Evolutionary conservation across 177 flowering plant species (phyloP).

Genomic region (Vitis hybrid): DNA sequence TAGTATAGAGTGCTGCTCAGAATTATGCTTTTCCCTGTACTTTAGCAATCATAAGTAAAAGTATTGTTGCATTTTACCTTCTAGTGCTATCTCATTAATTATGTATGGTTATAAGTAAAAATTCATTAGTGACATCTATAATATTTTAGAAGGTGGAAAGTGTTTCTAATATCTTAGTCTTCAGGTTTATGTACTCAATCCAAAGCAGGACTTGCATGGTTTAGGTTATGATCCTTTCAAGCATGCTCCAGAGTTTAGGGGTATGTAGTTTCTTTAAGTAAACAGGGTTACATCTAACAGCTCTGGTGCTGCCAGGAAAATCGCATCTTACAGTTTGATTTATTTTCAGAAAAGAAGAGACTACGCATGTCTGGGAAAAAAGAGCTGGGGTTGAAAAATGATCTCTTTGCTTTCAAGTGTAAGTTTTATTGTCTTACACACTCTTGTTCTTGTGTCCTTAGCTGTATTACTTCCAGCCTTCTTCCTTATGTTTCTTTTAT

Average conservation of each 20-base stretch:
- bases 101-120: neutral
- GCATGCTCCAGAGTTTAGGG: constrained; percentile 95
- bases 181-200: constrained; percentile 75
- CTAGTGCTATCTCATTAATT: neutral
- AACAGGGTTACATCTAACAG: neutral
- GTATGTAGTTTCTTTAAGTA: constrained; percentile 33
- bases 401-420: constrained; percentile 67
- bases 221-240: constrained; percentile 94
- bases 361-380: constrained; percentile 38
- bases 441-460: neutral
- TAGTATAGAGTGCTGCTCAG: neutral
- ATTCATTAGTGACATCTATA: neutral
- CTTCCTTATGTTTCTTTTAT: neutral
- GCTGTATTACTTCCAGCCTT: neutral
- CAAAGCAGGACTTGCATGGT: constrained; percentile 93
- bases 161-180: constrained; percentile 3
- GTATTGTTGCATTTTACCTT: too few species aligned
- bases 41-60: neutral
- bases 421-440: constrained; percentile 22
- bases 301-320: constrained; percentile 1
- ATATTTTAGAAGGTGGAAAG: neutral
- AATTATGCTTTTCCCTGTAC: neutral
- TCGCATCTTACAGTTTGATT: constrained; percentile 6
- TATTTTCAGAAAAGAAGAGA: constrained; percentile 67
- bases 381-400: constrained; percentile 34